phyloP scores from a whole-genome alignment of 495 filamentous ascomycete species.

The Neurospora tetrasperma region DNA sequence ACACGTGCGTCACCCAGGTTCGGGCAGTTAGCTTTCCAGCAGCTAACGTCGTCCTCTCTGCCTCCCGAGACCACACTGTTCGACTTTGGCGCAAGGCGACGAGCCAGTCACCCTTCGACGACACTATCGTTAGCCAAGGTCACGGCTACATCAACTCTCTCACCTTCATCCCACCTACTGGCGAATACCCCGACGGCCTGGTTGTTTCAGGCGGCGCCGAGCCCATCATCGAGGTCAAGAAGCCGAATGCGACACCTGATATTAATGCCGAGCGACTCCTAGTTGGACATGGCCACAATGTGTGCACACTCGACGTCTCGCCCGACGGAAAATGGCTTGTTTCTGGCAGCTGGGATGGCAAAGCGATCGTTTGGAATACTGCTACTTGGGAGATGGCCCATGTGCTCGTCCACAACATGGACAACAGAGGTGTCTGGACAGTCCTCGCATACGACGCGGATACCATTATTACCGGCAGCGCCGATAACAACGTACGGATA shows the following conservation, averaged over 20 bases:
- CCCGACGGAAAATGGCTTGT: conserved; percentile 61
- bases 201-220: conserved; percentile 83
- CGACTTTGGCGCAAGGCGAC: conserved; percentile 63
- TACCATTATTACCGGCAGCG: conserved; percentile 82
- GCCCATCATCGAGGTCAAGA: conserved; percentile 81
- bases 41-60: conserved; percentile 63
- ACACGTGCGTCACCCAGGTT: conserved; percentile 47
- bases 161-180: conserved; percentile 62
- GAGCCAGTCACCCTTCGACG: conserved; percentile 63
- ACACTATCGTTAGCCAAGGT: conserved; percentile 62
- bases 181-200: conserved; percentile 64
- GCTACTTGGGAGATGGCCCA: conserved; percentile 58
- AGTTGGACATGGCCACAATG: conserved; percentile 74
- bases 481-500: conserved; percentile 79
- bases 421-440: conserved; percentile 72
- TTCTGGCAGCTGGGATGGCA: conserved; percentile 92
- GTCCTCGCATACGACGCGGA: conserved; percentile 73
- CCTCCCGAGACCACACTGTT: conserved; percentile 84
- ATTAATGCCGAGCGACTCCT: conserved; percentile 79
- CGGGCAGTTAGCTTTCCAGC: conserved; percentile 74
- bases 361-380: conserved; percentile 66
- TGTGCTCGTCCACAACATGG: conserved; percentile 62
- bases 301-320: conserved; percentile 75
- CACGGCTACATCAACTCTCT: conserved; percentile 77
- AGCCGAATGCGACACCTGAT: conserved; percentile 45